Evolutionary conservation across 345 rosid species (phyloP), one percentile per base, ranked within the genome.

Genomic region (Brassica carinata): DNA sequence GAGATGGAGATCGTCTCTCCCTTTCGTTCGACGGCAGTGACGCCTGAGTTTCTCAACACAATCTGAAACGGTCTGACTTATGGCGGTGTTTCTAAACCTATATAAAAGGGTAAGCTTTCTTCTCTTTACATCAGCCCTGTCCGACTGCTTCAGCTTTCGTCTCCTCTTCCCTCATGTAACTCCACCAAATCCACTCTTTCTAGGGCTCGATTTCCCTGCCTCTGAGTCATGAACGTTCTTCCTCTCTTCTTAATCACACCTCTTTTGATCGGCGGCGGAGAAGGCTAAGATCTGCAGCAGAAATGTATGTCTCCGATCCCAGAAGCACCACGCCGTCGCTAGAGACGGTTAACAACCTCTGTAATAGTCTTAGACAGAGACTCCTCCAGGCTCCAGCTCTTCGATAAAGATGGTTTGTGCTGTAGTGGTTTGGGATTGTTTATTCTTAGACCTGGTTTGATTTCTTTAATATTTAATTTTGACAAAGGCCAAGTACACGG

Each of bases 231-330:
- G 74, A 38, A 65, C n/a, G 72, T 38, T 40, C 45, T 40, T 77
- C 72, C 64, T 17, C 77, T 64, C 67, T 33, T 67, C 38, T 72
- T 80, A 81, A 11, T 11, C 53, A 10, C 53, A 11, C 15, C 30
- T 71, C 34, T 40, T 23, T 59, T 67, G 58, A 66, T 77, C 75
- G 76, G 57, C 76, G 74, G 27, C 64, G 59, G 62, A 64, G 69
- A 68, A 57, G 64, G n/a, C 61, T 2, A 76, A 66, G 30, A n/a
- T 27, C 74, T 27, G 10, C 14, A 65, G n/a, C 26, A 7, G 68
- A 64, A 78, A 92, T 94, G 99, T 90, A 97, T 10, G 93, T 89
- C 58, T 76, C 91, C 55, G 97, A 96, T 85, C 90, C 94, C 76
- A 96, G 87, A 83, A 92, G 85, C 93, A 92, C 55, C 98, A 92